Conservation (phyloP, 1,284 basidiomycete species). For the Ustilago esculenta region DNA sequence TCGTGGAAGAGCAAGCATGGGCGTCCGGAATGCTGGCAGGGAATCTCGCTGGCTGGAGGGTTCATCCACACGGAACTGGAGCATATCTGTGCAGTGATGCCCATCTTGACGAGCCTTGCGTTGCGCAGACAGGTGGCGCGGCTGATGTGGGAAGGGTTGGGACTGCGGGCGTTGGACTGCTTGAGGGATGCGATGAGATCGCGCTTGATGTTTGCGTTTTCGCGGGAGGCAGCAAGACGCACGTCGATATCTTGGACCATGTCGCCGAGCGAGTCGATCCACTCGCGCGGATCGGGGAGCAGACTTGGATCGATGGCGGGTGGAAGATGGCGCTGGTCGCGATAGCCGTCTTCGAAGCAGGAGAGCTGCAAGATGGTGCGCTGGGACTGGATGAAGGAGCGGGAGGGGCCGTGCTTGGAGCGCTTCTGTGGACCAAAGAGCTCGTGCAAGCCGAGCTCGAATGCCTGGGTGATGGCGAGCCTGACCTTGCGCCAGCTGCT, state of each 20-base stretch:
- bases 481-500: conserved; percentile 67
- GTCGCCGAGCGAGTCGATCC: conserved; percentile 50
- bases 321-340: conserved; percentile 46
- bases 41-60: conserved; percentile 46
- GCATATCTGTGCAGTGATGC: conserved; percentile 42
- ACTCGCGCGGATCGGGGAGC: conserved; percentile 45
- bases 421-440: conserved; percentile 45
- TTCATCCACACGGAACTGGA: conserved; percentile 43
- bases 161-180: conserved; percentile 34
- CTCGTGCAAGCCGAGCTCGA: conserved; percentile 66
- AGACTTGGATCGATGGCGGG: conserved; percentile 47
- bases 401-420: conserved; percentile 36
- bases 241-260: conserved; percentile 52
- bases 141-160: conserved; percentile 34
- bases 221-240: conserved; percentile 48
- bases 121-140: conserved; percentile 49
- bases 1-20: conserved; percentile 49
- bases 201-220: conserved; percentile 51
- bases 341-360: conserved; percentile 50
- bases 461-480: conserved; percentile 64
- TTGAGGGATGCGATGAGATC: conserved; percentile 46
- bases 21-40: conserved; percentile 45
- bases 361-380: conserved; percentile 45
- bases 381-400: conserved; percentile 46
- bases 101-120: conserved; percentile 49